Conservation (phyloP, 495 filamentous ascomycete genomes). For the Hypoxylon perforatum region DNA sequence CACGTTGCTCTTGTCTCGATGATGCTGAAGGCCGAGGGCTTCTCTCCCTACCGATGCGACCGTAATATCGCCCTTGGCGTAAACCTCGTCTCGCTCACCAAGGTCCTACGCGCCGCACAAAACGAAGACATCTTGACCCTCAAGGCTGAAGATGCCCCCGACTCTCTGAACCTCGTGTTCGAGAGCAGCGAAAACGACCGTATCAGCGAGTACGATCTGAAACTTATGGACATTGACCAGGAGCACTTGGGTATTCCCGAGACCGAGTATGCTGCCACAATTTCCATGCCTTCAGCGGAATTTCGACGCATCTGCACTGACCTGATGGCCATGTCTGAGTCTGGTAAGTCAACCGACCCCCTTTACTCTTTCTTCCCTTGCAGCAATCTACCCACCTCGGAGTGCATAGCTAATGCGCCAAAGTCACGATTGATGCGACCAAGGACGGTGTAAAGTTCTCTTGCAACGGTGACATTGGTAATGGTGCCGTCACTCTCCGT, state of each 20-base stretch:
- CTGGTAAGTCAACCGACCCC: slow-evolving; percentile 72
- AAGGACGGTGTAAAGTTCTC: slow-evolving; percentile 99
- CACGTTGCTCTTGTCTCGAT: slow-evolving; percentile 99
- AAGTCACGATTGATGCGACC: slow-evolving; percentile 93
- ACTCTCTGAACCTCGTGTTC: slow-evolving; percentile 94
- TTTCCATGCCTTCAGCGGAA: slow-evolving; percentile 87
- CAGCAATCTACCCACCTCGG: neutral
- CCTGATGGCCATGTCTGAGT: slow-evolving; percentile 90
- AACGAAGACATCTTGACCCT: slow-evolving; percentile 95
- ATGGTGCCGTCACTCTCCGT: slow-evolving; percentile 90
- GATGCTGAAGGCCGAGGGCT: slow-evolving; percentile 94
- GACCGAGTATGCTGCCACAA: slow-evolving; percentile 94
- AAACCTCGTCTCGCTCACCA: slow-evolving; percentile 95
- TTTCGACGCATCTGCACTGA: slow-evolving; percentile 97
- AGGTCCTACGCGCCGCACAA: slow-evolving; percentile 94
- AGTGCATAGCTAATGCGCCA: slow-evolving; percentile 8
- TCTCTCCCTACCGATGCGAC: slow-evolving; percentile 98
- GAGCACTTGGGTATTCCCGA: slow-evolving; percentile 99
- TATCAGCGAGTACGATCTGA: slow-evolving; percentile 98
- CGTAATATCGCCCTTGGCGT: slow-evolving; percentile 98
- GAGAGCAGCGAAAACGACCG: slow-evolving; percentile 91
- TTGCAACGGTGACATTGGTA: slow-evolving; percentile 94
- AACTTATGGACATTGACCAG: slow-evolving; percentile 99
- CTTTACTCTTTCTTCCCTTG: neutral
- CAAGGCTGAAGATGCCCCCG: slow-evolving; percentile 96